A percentile compares a stretch with the other conserved stretches of the same genome.
These are phyloP conservation scores for Bretziella fagacearum DNA, from an alignment of 2,329 filamentous ascomycete species.

Conservation along the genomic window DNA sequence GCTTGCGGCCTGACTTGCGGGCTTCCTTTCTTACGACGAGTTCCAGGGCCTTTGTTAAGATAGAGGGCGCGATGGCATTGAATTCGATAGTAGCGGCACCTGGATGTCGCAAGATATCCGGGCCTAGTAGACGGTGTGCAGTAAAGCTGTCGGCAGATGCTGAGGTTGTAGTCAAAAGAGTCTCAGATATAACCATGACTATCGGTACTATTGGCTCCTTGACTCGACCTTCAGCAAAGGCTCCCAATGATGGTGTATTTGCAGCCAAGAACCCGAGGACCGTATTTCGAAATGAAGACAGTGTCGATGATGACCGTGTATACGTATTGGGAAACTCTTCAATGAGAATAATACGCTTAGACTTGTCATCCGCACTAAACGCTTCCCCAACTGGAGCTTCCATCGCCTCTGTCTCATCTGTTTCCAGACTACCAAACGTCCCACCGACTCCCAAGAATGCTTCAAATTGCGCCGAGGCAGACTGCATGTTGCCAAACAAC, in stretches of 20 bases:
- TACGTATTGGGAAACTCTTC: conserved; percentile 73
- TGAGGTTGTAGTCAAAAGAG: conserved; percentile 67
- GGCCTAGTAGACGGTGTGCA: conserved; percentile 72
- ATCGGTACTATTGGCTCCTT: conserved; percentile 47
- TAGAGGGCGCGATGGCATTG: conserved; percentile 75
- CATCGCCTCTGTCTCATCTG: conserved; percentile 10
- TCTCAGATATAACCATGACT: conserved; percentile 84
- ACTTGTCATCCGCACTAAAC: conserved; percentile 12
- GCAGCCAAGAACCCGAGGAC: conserved; percentile 59
- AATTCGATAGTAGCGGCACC: conserved; percentile 73
- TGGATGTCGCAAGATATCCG: conserved; percentile 68
- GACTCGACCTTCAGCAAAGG: conserved; percentile 27
- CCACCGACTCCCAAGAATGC: conserved; percentile 76
- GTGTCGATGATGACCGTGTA: conserved; percentile 42
- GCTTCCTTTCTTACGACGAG: conserved; percentile 73
- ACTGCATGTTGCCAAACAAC: conserved; percentile 43
- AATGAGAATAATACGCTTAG: conserved; percentile 46
- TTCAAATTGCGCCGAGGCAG: conserved; percentile 67
- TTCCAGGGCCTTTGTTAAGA: conserved; percentile 71
- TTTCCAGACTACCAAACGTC: conserved; percentile 57
- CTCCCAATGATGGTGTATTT: conserved; percentile 39
- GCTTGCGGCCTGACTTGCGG: conserved; percentile 54
- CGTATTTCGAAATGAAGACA: conserved; percentile 57
- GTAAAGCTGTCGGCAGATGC: conserved; percentile 83
- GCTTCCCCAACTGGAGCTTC: background rate